These are phyloP conservation scores for Aspergillus baeticus DNA, from an alignment of 495 filamentous ascomycete genomes.

Conservation along the genomic window DNA sequence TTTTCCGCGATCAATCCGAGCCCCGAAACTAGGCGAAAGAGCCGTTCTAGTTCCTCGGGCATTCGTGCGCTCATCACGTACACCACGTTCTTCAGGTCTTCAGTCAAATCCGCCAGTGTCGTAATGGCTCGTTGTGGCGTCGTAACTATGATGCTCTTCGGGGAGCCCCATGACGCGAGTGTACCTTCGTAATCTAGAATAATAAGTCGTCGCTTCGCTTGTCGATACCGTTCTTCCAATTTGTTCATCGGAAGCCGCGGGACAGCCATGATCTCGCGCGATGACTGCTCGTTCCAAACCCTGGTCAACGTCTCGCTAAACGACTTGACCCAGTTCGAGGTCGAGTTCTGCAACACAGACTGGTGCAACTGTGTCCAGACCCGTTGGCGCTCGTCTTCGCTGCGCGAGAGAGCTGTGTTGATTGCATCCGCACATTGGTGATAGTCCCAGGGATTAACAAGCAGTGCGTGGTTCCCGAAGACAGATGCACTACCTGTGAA, in stretches of 20 bases:
- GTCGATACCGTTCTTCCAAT: slow-evolving; percentile 62
- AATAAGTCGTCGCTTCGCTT: slow-evolving; percentile 67
- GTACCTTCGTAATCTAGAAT: slow-evolving; percentile 93
- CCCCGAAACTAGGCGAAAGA: slow-evolving; percentile 75
- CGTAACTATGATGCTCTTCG: slow-evolving; percentile 74
- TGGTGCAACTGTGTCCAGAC: slow-evolving; percentile 75
- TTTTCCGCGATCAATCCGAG: slow-evolving; percentile 90
- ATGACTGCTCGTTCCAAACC: slow-evolving; percentile 78
- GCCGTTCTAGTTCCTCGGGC: slow-evolving; percentile 80
- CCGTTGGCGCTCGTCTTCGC: slow-evolving; percentile 63
- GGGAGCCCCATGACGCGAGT: slow-evolving; percentile 77
- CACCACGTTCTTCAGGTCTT: slow-evolving; percentile 77
- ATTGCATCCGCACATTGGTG: slow-evolving; percentile 80
- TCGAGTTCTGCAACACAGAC: slow-evolving; percentile 76
- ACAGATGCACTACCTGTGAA: slow-evolving; percentile 89
- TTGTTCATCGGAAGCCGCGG: slow-evolving; percentile 70
- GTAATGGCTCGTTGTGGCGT: slow-evolving; percentile 81
- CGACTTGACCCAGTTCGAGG: slow-evolving; percentile 74
- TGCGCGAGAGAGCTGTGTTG: slow-evolving; percentile 74
- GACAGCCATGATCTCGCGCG: slow-evolving; percentile 78
- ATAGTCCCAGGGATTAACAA: slow-evolving; percentile 95
- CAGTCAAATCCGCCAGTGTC: slow-evolving; percentile 72
- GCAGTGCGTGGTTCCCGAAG: slow-evolving; percentile 67
- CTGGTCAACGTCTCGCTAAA: slow-evolving; percentile 66
- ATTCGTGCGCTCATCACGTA: slow-evolving; percentile 89